These are phyloP conservation scores for Dionaea muscipula DNA, from an alignment of 179 eudicot genomes.

Conservation along the genomic window DNA sequence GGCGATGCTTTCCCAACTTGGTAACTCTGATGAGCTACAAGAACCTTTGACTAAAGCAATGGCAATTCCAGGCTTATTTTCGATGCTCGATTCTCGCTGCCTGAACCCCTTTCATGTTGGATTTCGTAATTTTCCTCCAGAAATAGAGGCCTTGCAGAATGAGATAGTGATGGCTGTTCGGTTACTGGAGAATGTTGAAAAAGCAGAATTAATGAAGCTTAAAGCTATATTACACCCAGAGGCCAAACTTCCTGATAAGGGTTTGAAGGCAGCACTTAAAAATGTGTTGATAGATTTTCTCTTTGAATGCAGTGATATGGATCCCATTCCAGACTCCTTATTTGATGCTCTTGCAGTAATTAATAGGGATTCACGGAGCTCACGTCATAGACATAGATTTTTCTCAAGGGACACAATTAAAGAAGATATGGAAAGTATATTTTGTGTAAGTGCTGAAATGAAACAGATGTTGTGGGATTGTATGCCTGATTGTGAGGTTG, in stretches of 20 bases:
- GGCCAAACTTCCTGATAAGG: conserved; percentile 16
- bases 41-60: conserved; percentile 56
- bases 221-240: conserved; percentile 36
- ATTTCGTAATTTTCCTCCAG: conserved; percentile 34
- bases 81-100: conserved; percentile 19
- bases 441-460: conserved; percentile 49
- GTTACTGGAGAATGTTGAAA: conserved; percentile 26
- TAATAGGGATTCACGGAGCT: conserved; percentile 20
- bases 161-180: conserved; percentile 56
- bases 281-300: conserved; percentile 53
- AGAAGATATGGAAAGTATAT: conserved; percentile 49
- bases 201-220: conserved; percentile 29
- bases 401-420: conserved; percentile 34
- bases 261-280: conserved; percentile 25
- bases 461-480: conserved; percentile 57
- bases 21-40: conserved; percentile 31
- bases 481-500: conserved; percentile 34
- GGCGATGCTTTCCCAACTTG: conserved; percentile 30
- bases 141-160: conserved; percentile 38
- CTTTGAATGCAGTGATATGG: conserved; percentile 68
- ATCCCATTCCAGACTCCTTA: conserved; percentile 38
- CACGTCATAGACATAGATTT: conserved; percentile 9
- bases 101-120: conserved; percentile 15
- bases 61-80: conserved; percentile 45
- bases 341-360: conserved; percentile 32